Base-by-base conservation (phyloP, 2,329 filamentous ascomycete species). In the Diplodia mutila region DNA sequence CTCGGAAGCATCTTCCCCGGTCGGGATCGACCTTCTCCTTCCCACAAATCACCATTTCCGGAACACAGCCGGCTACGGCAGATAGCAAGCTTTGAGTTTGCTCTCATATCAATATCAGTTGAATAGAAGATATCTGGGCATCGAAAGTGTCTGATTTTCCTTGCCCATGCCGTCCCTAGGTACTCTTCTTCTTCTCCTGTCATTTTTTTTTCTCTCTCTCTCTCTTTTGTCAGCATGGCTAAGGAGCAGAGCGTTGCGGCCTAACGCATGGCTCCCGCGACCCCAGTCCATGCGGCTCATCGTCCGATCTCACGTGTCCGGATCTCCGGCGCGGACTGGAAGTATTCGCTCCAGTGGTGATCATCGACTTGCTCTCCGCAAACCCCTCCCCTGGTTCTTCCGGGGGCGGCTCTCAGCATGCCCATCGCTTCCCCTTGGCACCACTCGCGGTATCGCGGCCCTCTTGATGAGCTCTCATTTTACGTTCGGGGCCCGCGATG, bases 261-360 rank as follows among this genome's bases (percentile, higher is more conserved):
- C 52, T 48, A 39, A 49, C 57, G 52, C 39, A 59, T 6, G 23
- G 34, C 25, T 53, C 49, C 63, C 63, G 63, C 63, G 34, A 54
- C 63, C 37, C 64, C 52, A 59, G 53, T 49, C 64, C 64, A 32
- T 66, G 64, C 64, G 52, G 64, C 64, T 66, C 64, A 59, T 59
- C 39, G 46, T 29, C 46, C 14, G 25, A 18, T 32, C 18, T 32
- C 42, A 48, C 42, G 37, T 37, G 54, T 39, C 42, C 54, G 34
- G 34, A 37, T 59, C 34, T 46, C 54, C 54, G 54, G 34, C 34
- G 34, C 42, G 34, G 37, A 59, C 16, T 46, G 42, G 37, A 49
- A 61, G 57, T 42, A 61, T 61, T 49, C 46, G 25, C 25, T 27
- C 29, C 6, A 61, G 46, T 25, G 16, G 4, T 39, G 53, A 23